These are phyloP conservation scores for Adenanthera pavonina DNA, from an alignment of 306 rosid species.

Conservation along the genomic window DNA sequence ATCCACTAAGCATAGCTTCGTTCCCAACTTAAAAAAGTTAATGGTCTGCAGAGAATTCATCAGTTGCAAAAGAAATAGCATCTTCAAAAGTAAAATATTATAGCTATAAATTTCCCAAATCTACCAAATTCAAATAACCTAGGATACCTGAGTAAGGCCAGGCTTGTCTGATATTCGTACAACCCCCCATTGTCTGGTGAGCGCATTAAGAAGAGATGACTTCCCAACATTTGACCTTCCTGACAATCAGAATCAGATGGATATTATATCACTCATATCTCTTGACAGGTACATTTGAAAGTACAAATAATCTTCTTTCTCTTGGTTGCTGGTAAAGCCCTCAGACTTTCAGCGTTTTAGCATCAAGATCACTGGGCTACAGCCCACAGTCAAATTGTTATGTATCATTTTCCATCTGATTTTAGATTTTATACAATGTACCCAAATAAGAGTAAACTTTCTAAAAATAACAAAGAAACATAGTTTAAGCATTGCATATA, in stretches of 20 bases:
- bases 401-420: not conserved
- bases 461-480: not conserved
- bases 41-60: slow-evolving; percentile 67
- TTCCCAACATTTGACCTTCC: slow-evolving; percentile 98
- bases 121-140: slow-evolving; percentile 6
- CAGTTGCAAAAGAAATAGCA: slow-evolving; percentile 25
- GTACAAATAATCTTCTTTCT: not conserved
- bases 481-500: not conserved
- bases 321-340: not conserved
- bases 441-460: not conserved
- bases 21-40: slow-evolving; percentile 80
- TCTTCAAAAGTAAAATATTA: not conserved
- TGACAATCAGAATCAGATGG: slow-evolving; percentile 43
- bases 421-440: not conserved
- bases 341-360: not conserved
- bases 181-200: slow-evolving; percentile 97
- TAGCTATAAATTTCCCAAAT: slow-evolving; percentile 4
- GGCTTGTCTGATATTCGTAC: slow-evolving; percentile 91
- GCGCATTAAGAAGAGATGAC: slow-evolving; percentile 92
- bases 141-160: slow-evolving; percentile 88
- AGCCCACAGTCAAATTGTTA: not conserved
- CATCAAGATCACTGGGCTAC: not conserved
- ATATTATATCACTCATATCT: slow-evolving; percentile 29
- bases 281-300: slow-evolving; percentile 15
- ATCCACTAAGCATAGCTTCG: slow-evolving; percentile 84